These are phyloP conservation scores for Psidium friedrichsthalianum DNA, from an alignment of 345 rosid genomes.

Conservation along the genomic window DNA sequence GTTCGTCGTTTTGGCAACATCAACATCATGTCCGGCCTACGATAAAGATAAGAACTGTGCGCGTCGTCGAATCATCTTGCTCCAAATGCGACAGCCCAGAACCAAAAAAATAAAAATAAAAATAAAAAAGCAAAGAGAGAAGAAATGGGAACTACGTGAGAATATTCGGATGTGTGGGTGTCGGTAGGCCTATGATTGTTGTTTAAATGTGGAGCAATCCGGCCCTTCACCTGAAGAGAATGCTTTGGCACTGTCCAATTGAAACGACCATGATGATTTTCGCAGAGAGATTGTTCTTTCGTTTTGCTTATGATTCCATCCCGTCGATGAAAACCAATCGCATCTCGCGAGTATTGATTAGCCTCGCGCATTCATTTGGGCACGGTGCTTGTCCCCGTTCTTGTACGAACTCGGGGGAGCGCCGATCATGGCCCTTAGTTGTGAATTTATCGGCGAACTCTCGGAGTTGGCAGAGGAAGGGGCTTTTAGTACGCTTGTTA, in stretches of 20 bases:
- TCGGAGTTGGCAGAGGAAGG: not conserved
- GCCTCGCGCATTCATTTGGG: not conserved
- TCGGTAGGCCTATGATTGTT: not conserved
- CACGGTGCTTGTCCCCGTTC: not conserved
- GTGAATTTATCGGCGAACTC: not conserved
- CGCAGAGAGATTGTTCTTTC: not conserved
- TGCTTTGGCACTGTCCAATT: not conserved
- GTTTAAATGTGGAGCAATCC: not conserved
- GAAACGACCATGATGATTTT: not conserved
- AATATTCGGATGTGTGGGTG: not conserved
- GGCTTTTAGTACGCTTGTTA: not conserved
- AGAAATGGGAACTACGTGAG: not conserved
- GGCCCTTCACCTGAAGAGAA: not conserved
- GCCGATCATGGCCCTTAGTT: not conserved
- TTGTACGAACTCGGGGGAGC: not conserved
- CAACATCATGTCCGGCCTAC: not conserved
- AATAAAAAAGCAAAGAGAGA: accelerated
- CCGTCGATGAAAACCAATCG: not conserved
- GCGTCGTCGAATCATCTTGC: not conserved
- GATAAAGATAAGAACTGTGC: not conserved
- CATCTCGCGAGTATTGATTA: not conserved
- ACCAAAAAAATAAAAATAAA: not conserved
- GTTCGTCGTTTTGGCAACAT: not conserved
- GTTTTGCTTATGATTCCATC: not conserved
- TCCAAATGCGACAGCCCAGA: not conserved